Conservation (phyloP, 108 stramenopile genomes). For the Pseudonitzschia pungens region DNA sequence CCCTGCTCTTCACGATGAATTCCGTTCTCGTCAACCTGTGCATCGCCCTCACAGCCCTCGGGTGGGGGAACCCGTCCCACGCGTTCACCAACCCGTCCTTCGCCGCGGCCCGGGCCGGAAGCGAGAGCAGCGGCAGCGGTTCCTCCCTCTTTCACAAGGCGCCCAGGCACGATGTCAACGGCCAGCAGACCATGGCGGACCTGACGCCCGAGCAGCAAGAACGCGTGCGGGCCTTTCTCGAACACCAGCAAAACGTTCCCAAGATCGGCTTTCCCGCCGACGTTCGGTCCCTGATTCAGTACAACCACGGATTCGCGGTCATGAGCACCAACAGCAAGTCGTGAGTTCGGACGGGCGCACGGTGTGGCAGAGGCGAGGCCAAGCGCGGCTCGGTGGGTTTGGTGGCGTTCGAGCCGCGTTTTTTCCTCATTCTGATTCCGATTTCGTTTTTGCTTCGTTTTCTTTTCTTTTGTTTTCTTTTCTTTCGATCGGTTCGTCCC, state of each 20-base stretch:
- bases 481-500: background rate
- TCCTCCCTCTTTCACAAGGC: slow-evolving; percentile 25
- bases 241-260: slow-evolving; percentile 73
- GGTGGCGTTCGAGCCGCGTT: too few species aligned
- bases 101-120: too few species aligned
- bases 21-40: background rate
- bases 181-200: slow-evolving; percentile 7
- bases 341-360: slow-evolving; percentile 23
- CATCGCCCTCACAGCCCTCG: background rate
- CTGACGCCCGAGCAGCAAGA: slow-evolving; percentile 28
- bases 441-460: background rate
- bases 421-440: too few species aligned
- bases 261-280: slow-evolving; percentile 67
- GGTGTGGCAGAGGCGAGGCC: background rate
- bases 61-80: background rate
- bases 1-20: background rate
- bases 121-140: background rate
- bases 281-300: slow-evolving; percentile 76
- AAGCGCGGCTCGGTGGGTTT: background rate
- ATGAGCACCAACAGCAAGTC: slow-evolving; percentile 83
- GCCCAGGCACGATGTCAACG: slow-evolving; percentile 32
- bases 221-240: slow-evolving; percentile 34
- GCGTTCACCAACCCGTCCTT: background rate
- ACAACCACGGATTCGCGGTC: slow-evolving; percentile 90
- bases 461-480: slow-evolving; percentile 10